Evolutionary conservation across 2,329 filamentous ascomycete genomes (phyloP).

Genomic region (Fonsecaea monophora): DNA sequence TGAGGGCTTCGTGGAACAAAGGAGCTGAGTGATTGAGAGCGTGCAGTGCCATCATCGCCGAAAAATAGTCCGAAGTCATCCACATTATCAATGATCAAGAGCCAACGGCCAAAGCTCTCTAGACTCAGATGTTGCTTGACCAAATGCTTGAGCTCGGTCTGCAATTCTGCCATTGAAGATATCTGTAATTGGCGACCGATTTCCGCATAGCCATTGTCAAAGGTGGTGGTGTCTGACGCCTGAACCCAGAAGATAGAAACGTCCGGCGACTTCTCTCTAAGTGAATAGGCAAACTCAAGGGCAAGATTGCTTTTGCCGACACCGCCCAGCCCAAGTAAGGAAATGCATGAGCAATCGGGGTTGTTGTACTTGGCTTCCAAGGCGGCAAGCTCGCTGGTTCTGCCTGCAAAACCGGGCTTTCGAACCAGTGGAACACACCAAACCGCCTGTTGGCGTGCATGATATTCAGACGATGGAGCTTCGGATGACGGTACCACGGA

Average conservation of each 20-base stretch:
- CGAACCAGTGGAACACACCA: constrained; percentile 1
- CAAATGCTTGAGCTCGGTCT: constrained; percentile 23
- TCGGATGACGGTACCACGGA: not conserved
- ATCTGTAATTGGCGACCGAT: constrained; percentile 24
- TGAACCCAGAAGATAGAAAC: constrained; percentile 32
- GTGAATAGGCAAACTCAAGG: constrained; percentile 34
- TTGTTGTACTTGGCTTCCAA: constrained; percentile 17
- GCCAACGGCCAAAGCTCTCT: constrained; percentile 24
- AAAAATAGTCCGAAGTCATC: constrained; percentile 22
- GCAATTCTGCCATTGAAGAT: constrained; percentile 15
- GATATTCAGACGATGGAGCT: not conserved
- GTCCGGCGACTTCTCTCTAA: constrained; percentile 8
- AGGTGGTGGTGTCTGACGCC: constrained; percentile 10
- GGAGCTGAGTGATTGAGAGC: not conserved
- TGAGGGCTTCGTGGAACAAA: constrained; percentile 27
- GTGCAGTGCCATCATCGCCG: not conserved
- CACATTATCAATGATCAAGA: constrained; percentile 38
- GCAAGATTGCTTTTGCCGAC: constrained; percentile 42
- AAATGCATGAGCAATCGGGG: constrained; percentile 9
- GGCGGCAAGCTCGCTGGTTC: constrained; percentile 13
- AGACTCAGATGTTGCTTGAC: constrained; percentile 17
- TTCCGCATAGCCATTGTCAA: constrained; percentile 22
- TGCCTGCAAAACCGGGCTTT: constrained; percentile 25
- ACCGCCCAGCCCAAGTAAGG: constrained; percentile 39
- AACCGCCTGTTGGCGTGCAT: not conserved